These are phyloP conservation scores for Penicillium manginii DNA, from an alignment of 495 filamentous ascomycete genomes.

Conservation along the genomic window DNA sequence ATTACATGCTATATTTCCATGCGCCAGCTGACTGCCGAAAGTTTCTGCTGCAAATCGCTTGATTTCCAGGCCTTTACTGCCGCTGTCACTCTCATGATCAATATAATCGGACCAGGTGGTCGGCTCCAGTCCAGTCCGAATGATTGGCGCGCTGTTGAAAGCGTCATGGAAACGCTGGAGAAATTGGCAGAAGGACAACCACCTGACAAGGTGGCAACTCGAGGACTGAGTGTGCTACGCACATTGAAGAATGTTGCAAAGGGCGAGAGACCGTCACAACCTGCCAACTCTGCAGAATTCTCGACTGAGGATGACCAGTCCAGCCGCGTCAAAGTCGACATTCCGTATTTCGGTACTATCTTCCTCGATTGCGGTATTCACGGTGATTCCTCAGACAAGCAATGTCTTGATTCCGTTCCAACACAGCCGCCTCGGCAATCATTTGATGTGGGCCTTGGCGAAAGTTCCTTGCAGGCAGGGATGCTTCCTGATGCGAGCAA, in stretches of 20 bases:
- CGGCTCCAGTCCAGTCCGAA: not conserved
- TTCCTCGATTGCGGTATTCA: too few species aligned
- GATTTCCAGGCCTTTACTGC: slow-evolving; percentile 58
- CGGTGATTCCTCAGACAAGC: too few species aligned
- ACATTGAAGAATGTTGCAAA: slow-evolving; percentile 8
- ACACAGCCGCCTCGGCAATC: too few species aligned
- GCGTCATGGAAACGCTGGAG: slow-evolving; percentile 11
- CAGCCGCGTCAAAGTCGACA: slow-evolving; percentile 15
- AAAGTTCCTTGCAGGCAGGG: too few species aligned
- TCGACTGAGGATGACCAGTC: too few species aligned
- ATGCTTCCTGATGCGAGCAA: too few species aligned
- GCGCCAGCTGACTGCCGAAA: slow-evolving; percentile 30
- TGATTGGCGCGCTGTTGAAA: slow-evolving; percentile 7
- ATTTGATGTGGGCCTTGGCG: too few species aligned
- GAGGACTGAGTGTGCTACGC: slow-evolving; percentile 11
- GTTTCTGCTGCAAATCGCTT: slow-evolving; percentile 49
- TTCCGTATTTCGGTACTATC: slow-evolving; percentile 24
- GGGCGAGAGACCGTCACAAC: too few species aligned
- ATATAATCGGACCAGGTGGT: slow-evolving; percentile 35
- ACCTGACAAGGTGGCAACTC: slow-evolving; percentile 16
- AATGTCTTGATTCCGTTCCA: too few species aligned
- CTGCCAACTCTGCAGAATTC: too few species aligned
- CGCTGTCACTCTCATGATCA: slow-evolving; percentile 50
- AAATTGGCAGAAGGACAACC: not conserved
- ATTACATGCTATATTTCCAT: slow-evolving; percentile 45